Conservation (phyloP, 805 yeast genomes). For the Nakazawaea molendinolei region DNA sequence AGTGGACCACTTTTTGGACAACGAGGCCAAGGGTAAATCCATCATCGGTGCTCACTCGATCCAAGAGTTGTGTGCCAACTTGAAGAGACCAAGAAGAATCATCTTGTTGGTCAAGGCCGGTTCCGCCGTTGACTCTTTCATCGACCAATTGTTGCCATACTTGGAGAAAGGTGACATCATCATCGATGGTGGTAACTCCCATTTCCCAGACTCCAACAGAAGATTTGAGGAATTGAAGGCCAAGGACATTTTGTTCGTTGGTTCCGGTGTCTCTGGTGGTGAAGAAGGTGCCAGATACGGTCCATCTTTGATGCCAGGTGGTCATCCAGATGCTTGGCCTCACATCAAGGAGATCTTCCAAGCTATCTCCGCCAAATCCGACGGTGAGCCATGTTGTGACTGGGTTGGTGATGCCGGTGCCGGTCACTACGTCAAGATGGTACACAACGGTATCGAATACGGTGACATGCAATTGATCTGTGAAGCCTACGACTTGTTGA, state of each 20-base stretch:
- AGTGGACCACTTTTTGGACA: constrained; percentile 88
- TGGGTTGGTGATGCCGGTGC: constrained; percentile 99
- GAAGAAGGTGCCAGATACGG: constrained; percentile 99
- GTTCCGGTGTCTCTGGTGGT: constrained; percentile 99
- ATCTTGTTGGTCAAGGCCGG: constrained; percentile 96
- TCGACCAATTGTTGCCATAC: constrained; percentile 80
- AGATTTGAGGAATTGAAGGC: constrained; percentile 83
- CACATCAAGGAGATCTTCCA: constrained; percentile 96
- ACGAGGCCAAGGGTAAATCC: constrained; percentile 97
- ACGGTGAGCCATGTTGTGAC: constrained; percentile 99
- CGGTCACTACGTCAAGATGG: constrained; percentile 99
- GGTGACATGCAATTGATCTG: constrained; percentile 99
- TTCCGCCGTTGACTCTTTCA: constrained; percentile 86
- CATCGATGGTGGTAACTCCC: constrained; percentile 99
- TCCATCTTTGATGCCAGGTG: constrained; percentile 99
- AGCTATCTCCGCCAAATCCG: constrained; percentile 90
- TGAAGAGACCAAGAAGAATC: constrained; percentile 96
- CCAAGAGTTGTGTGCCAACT: constrained; percentile 77
- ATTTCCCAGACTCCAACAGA: constrained; percentile 98
- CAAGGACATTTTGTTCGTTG: constrained; percentile 88
- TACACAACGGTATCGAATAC: constrained; percentile 98
- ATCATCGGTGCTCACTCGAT: constrained; percentile 93
- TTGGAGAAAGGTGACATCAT: constrained; percentile 96
- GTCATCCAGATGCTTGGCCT: constrained; percentile 97
- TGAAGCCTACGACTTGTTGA: constrained; percentile 95